Percentiles rank a stretch among this genome's conserved stretches.
phyloP scores from a whole-genome alignment of 495 filamentous ascomycete genomes.

The Neurospora discreta region DNA sequence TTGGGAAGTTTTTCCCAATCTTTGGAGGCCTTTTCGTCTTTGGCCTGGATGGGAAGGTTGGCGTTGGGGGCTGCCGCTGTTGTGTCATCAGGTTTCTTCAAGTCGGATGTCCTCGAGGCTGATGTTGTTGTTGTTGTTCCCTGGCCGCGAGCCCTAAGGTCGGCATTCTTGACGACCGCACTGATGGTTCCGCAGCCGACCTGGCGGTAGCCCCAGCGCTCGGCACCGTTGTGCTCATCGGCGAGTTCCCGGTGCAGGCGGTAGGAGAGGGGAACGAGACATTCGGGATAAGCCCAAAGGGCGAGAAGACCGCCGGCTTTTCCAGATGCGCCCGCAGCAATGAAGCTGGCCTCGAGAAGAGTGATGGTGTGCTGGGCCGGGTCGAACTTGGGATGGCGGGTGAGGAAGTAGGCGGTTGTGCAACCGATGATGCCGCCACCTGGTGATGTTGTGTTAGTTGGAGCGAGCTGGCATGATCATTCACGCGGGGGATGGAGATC shows the following conservation, averaged over 20 bases:
- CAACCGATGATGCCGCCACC: slow-evolving; percentile 94
- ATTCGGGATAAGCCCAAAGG: slow-evolving; percentile 83
- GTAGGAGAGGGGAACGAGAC: slow-evolving; percentile 80
- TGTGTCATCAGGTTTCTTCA: not conserved
- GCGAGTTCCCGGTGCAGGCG: slow-evolving; percentile 73
- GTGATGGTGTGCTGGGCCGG: slow-evolving; percentile 66
- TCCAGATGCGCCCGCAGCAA: slow-evolving; percentile 86
- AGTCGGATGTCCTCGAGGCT: not conserved
- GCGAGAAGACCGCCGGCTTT: slow-evolving; percentile 90
- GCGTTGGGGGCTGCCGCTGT: slow-evolving; percentile 8
- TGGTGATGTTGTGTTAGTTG: slow-evolving; percentile 16
- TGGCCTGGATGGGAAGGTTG: slow-evolving; percentile 21
- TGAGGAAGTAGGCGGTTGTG: slow-evolving; percentile 88
- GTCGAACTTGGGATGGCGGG: slow-evolving; percentile 76
- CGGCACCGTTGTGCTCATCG: slow-evolving; percentile 68
- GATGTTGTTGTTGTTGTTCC: too few species aligned
- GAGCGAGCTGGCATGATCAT: not conserved
- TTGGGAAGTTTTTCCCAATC: slow-evolving; percentile 60
- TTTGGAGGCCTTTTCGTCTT: slow-evolving; percentile 14
- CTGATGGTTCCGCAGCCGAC: slow-evolving; percentile 66
- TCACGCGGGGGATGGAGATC: not conserved
- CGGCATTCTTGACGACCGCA: slow-evolving; percentile 40
- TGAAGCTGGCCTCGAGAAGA: slow-evolving; percentile 76
- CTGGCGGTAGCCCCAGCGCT: slow-evolving; percentile 79
- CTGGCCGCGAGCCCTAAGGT: slow-evolving; percentile 12